phyloP scores from a whole-genome alignment of 2,329 filamentous ascomycete species.

The Scedosporium aurantiacum region DNA sequence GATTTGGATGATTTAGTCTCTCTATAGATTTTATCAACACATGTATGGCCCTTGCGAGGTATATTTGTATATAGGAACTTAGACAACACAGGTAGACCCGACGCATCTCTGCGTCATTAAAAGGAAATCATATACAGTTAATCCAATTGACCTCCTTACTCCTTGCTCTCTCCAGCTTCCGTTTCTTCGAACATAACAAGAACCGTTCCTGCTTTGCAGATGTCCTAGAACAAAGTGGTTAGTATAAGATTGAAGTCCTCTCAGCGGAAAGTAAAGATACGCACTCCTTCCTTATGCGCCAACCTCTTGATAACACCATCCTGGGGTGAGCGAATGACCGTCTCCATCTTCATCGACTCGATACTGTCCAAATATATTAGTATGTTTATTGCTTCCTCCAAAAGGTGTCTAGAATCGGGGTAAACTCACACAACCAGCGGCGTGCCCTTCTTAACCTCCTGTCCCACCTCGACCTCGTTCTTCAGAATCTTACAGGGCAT shows the following conservation, averaged over 20 bases:
- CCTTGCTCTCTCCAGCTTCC: neutral
- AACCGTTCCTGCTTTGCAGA: constrained; percentile 66
- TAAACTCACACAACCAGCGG: constrained; percentile 65
- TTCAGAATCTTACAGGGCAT: constrained; percentile 97
- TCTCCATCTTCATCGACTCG: constrained; percentile 88
- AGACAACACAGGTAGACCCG: neutral
- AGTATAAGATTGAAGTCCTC: constrained; percentile 8
- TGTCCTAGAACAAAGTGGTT: constrained; percentile 40
- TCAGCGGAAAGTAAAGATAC: constrained; percentile 16
- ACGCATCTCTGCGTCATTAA: neutral
- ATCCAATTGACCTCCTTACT: neutral
- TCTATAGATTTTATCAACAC: neutral
- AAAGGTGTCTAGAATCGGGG: neutral
- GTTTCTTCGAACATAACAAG: constrained; percentile 60
- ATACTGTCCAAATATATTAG: constrained; percentile 37
- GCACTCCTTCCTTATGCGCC: constrained; percentile 64
- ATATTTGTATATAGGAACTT: neutral
- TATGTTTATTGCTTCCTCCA: constrained; percentile 15
- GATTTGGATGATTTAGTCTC: constrained; percentile 32
- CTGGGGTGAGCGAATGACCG: constrained; percentile 67
- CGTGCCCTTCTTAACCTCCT: constrained; percentile 73
- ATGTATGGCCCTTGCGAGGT: neutral
- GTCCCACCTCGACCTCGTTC: constrained; percentile 76
- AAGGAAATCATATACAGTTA: neutral
- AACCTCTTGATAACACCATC: constrained; percentile 60